A percentile compares a stretch with the other conserved stretches of the same genome.
These are phyloP conservation scores for Phytopythium mirpurense DNA, from an alignment of 352 stramenopile species.

Conservation along the genomic window DNA sequence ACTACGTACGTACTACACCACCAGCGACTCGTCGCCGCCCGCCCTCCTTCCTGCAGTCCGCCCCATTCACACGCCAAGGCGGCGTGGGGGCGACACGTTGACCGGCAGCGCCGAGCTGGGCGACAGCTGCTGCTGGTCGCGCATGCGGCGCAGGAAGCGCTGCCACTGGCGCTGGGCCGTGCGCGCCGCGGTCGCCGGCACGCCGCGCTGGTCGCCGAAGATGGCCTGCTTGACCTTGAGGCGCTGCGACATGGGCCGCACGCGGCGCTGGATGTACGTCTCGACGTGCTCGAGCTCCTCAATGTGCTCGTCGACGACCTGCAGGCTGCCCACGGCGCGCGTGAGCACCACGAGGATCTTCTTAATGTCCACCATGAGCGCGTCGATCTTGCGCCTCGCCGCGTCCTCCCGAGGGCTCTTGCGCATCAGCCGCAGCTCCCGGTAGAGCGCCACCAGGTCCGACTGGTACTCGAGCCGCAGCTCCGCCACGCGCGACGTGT, in stretches of 20 bases:
- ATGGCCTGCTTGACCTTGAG: constrained; percentile 9
- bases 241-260: constrained; percentile 3
- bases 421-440: constrained; percentile 2
- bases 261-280: constrained; percentile 2
- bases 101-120: constrained; percentile 1
- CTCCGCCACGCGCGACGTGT: constrained; percentile 1
- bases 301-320: neutral
- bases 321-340: neutral
- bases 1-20: no score
- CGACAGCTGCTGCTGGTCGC: constrained; percentile 7
- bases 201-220: constrained; percentile 5
- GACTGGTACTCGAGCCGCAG: neutral
- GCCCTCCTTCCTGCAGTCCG: neutral
- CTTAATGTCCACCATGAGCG: constrained; percentile 7
- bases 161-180: constrained; percentile 8
- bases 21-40: no score
- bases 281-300: constrained; percentile 6
- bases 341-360: constrained; percentile 9
- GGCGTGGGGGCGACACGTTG: neutral
- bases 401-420: neutral
- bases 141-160: constrained; percentile 4
- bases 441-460: constrained; percentile 4
- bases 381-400: neutral
- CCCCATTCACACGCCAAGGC: neutral
- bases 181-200: neutral